Evolutionary conservation across 2,329 filamentous ascomycete species (phyloP).

Genomic region (Colletotrichum agaves): DNA sequence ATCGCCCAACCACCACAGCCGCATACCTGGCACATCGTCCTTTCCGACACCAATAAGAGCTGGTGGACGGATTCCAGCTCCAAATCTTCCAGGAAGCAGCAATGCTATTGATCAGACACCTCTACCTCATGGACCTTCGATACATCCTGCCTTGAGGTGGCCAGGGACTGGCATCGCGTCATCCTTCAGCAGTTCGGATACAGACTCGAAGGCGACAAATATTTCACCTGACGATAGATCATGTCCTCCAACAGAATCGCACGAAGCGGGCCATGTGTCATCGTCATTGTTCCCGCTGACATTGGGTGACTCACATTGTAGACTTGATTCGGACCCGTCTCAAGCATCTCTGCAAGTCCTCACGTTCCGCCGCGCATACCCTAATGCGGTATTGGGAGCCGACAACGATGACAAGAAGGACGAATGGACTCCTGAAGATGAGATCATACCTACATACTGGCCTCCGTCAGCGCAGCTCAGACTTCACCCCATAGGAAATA

Average conservation of each 20-base stretch:
- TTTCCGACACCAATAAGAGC: slow-evolving; percentile 23
- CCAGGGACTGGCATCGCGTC: background rate
- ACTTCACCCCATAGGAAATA: slow-evolving; percentile 10
- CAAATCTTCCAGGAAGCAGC: slow-evolving; percentile 33
- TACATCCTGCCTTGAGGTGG: background rate
- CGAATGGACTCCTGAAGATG: background rate
- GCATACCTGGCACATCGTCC: slow-evolving; percentile 30
- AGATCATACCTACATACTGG: background rate
- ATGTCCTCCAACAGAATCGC: background rate
- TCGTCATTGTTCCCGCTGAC: background rate
- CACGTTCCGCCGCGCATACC: slow-evolving; percentile 38
- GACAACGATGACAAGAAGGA: background rate
- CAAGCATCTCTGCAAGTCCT: slow-evolving; percentile 46
- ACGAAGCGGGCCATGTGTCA: background rate
- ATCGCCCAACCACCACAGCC: background rate
- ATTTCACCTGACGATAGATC: background rate
- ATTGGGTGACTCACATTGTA: slow-evolving; percentile 24
- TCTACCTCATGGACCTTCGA: background rate
- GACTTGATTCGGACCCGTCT: slow-evolving; percentile 42
- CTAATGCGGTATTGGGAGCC: slow-evolving; percentile 32
- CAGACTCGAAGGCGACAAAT: background rate
- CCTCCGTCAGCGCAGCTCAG: background rate
- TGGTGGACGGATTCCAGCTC: slow-evolving; percentile 6
- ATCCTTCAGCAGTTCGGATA: background rate
- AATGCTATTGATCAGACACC: slow-evolving; percentile 38